Base-by-base conservation (phyloP, 257 asterid genomes). In the Solanum chiquidenum region DNA sequence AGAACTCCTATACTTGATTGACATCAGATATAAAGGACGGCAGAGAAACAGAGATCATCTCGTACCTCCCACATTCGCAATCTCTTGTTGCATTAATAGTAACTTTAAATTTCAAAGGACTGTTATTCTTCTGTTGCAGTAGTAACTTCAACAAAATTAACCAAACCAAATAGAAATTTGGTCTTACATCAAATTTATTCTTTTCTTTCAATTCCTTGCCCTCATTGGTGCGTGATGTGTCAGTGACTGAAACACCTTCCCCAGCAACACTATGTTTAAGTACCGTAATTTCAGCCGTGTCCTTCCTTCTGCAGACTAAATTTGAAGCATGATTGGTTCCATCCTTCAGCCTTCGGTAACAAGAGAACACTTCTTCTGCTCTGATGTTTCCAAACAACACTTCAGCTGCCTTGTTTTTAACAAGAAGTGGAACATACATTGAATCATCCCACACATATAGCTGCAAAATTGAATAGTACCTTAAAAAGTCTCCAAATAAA, bases 371-470 rank as follows among this genome's bases (percentile, higher is more conserved):
- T 89, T 90, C 94, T 90, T 84, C 92, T 31, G 97, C 95, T 29
- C 90, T 83, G 86, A 95, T 92, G 89, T 90, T 92, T 9, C 95
- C 98, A 64, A 93, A 94, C 83, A 94, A 87, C 74, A 92, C 71
- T 83, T 94, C 93, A 87, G 97, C 97, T 8, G 96, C 96, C 90
- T 91, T 92, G 88, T 94, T 94, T 55, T 75, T 84, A 72, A 95
- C 96, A 6, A 90, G 87, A 90, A 93, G 90, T 6, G 97, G 95
- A 71, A 92, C 91, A 88, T 92, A 91, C 84, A 90, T 89, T 33
- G 89, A 80, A 86, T 92, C 97, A 76, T 95, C 98, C 94, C 95
- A 93, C 44, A 92, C 95, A 27, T 95, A 94, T 75, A 95, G 89
- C 95, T 95, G 96, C 88, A 89, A 66, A 21, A 75, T 16, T 10